phyloP scores from a whole-genome alignment of 2,329 filamentous ascomycete species.

The Torrubiella hemipterigena region DNA sequence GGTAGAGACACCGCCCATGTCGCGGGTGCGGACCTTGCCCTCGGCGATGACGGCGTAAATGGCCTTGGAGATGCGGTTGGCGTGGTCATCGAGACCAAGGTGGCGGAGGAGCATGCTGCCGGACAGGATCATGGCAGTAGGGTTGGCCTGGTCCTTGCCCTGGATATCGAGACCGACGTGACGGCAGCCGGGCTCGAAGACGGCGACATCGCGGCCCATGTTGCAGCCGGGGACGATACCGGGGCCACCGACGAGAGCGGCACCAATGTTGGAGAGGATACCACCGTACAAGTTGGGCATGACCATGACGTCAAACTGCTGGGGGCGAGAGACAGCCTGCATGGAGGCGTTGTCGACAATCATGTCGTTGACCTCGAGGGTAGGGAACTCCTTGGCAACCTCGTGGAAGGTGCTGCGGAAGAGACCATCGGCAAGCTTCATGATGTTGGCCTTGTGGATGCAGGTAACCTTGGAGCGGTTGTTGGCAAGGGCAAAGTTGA shows the following conservation, averaged over 20 bases:
- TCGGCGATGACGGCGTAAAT: conserved; percentile 71
- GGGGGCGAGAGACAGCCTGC: conserved; percentile 91
- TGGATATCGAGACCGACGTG: conserved; percentile 99
- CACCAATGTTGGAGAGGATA: conserved; percentile 97
- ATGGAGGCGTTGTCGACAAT: conserved; percentile 99
- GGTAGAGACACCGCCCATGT: conserved; percentile 85
- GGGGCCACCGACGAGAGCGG: conserved; percentile 90
- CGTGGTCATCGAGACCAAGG: conserved; percentile 93
- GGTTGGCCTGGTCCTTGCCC: conserved; percentile 99
- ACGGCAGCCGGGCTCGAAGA: conserved; percentile 98
- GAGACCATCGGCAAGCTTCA: conserved; percentile 98
- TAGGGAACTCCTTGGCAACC: conserved; percentile 89
- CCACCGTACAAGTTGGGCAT: conserved; percentile 99
- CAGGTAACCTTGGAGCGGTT: conserved; percentile 98
- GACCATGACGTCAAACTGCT: conserved; percentile 99
- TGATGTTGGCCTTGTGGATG: conserved; percentile 99
- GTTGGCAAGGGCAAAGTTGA: conserved; percentile 95
- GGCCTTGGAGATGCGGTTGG: conserved; percentile 92
- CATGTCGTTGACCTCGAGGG: conserved; percentile 95
- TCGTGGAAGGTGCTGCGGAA: conserved; percentile 97
- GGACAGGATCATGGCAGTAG: conserved; percentile 87
- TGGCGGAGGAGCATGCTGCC: conserved; percentile 96
- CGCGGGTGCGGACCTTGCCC: conserved; percentile 77
- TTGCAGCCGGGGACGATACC: conserved; percentile 98
- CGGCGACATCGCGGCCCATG: conserved; percentile 96